These are phyloP conservation scores for Pichia nakasei DNA, from an alignment of 805 yeast genomes.

Conservation along the genomic window DNA sequence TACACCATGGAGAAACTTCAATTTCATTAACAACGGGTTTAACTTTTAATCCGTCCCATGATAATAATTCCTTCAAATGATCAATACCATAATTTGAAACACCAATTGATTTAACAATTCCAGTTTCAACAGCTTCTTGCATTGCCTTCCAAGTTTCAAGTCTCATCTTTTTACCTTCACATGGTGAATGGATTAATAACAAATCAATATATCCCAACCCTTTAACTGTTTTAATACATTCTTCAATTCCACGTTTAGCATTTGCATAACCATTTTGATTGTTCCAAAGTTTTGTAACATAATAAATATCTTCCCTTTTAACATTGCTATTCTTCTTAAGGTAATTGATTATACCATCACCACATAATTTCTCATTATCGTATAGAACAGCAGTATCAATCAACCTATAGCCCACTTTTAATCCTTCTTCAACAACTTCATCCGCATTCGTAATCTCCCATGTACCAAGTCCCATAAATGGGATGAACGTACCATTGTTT, in stretches of 20 bases:
- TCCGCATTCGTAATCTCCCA: constrained; percentile 34
- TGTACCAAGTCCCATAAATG: constrained; percentile 43
- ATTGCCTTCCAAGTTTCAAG: constrained; percentile 62
- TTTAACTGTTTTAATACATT: constrained; percentile 43
- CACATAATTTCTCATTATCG: constrained; percentile 41
- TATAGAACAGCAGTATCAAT: constrained; percentile 42
- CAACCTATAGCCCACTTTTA: constrained; percentile 36
- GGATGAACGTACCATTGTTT: constrained; percentile 45
- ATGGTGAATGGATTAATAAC: constrained; percentile 59
- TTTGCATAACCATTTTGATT: constrained; percentile 48
- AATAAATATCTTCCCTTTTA: constrained; percentile 44
- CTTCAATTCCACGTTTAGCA: constrained; percentile 50
- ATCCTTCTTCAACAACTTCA: constrained; percentile 34
- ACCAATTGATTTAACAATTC: constrained; percentile 59
- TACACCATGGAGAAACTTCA: constrained; percentile 80
- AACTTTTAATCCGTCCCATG: constrained; percentile 43
- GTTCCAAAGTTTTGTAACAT: constrained; percentile 73
- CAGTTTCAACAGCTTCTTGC: constrained; percentile 59
- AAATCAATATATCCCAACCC: constrained; percentile 63
- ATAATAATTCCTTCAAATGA: constrained; percentile 52
- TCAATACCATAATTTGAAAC: constrained; percentile 64
- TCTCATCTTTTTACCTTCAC: constrained; percentile 37
- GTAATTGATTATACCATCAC: constrained; percentile 38
- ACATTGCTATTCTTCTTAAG: constrained; percentile 29
- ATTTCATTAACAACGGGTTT: constrained; percentile 74